phyloP scores from a whole-genome alignment of 1,284 basidiomycete genomes.

The Xerocomus nothofagi region DNA sequence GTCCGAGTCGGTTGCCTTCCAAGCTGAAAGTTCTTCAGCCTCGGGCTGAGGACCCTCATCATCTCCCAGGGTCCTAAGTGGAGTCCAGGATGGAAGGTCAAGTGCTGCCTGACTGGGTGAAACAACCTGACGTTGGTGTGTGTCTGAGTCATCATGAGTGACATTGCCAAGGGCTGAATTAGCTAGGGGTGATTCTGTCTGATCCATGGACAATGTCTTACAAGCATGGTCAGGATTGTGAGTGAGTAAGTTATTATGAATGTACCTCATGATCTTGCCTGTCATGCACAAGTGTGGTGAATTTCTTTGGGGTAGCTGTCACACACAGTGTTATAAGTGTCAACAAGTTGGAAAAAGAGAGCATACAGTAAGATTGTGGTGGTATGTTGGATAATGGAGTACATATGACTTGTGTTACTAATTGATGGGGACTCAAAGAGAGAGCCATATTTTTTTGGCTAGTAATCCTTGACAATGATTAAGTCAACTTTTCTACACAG shows the following conservation, averaged over 20 bases:
- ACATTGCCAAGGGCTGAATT: conserved; percentile 1
- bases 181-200: conserved; percentile 1
- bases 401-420: conserved; percentile 7
- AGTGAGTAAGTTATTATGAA: neutral
- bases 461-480: neutral
- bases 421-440: conserved; percentile 16
- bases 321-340: neutral
- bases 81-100: conserved; percentile 34
- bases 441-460: conserved; percentile 13
- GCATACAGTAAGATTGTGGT: conserved; percentile 19
- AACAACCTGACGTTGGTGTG: neutral
- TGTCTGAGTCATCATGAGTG: neutral
- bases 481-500: neutral
- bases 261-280: conserved; percentile 15
- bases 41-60: conserved; percentile 1
- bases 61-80: conserved; percentile 9
- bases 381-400: conserved; percentile 3
- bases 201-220: conserved; percentile 13
- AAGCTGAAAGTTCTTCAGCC: conserved; percentile 8
- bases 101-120: neutral
- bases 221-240: conserved; percentile 7
- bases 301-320: conserved; percentile 23
- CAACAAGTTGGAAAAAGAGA: neutral
- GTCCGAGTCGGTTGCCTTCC: neutral
- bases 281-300: conserved; percentile 10